Conservation (phyloP, 2,329 filamentous ascomycete genomes). For the Penicillium sp. region DNA sequence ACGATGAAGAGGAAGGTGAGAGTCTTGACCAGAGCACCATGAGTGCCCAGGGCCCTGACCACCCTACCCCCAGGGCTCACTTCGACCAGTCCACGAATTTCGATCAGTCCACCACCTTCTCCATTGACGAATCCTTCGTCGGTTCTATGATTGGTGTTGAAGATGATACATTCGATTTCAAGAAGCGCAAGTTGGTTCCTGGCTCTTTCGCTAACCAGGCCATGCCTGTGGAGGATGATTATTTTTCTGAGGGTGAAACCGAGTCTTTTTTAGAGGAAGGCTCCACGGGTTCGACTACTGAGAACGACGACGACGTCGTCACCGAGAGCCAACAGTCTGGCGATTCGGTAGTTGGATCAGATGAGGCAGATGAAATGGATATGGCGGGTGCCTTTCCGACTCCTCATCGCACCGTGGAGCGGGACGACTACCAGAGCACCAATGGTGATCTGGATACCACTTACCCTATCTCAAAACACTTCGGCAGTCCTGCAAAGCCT, state of each 20-base stretch:
- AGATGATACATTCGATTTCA: slow-evolving; percentile 62
- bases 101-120: slow-evolving; percentile 41
- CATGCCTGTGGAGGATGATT: slow-evolving; percentile 56
- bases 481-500: slow-evolving; percentile 55
- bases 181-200: slow-evolving; percentile 60
- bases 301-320: slow-evolving; percentile 56
- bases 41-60: slow-evolving; percentile 52
- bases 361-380: slow-evolving; percentile 74
- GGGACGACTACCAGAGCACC: slow-evolving; percentile 53
- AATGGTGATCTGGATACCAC: slow-evolving; percentile 50
- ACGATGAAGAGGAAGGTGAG: slow-evolving; percentile 64
- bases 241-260: slow-evolving; percentile 38
- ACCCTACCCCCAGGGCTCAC: slow-evolving; percentile 44
- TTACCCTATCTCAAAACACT: slow-evolving; percentile 33
- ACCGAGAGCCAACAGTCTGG: slow-evolving; percentile 55
- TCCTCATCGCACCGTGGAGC: slow-evolving; percentile 76
- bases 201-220: slow-evolving; percentile 74
- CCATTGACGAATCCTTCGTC: slow-evolving; percentile 44
- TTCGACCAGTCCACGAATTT: slow-evolving; percentile 36
- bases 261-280: slow-evolving; percentile 92
- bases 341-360: slow-evolving; percentile 62
- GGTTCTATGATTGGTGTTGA: slow-evolving; percentile 42
- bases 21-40: slow-evolving; percentile 53
- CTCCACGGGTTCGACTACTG: slow-evolving; percentile 77
- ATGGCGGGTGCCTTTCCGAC: slow-evolving; percentile 76